Conservation (phyloP, 2,329 filamentous ascomycete genomes). For the Aspergillus latus region DNA sequence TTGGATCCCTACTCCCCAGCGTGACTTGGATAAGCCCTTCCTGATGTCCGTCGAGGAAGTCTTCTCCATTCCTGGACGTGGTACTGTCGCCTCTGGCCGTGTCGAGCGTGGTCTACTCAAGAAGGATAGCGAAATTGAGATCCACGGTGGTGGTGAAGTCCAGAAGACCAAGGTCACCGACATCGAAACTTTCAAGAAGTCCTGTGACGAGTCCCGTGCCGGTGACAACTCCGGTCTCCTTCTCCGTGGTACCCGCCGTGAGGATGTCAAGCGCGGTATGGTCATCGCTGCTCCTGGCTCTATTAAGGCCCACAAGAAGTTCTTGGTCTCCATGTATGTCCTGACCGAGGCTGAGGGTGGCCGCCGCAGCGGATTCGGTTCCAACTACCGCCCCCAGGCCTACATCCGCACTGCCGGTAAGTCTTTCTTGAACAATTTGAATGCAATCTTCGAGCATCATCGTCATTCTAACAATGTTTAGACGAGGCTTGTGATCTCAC, state of each 20-base stretch:
- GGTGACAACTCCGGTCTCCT: constrained; percentile 98
- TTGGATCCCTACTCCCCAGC: constrained; percentile 95
- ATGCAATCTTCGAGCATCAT: constrained; percentile 20
- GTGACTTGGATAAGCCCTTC: constrained; percentile 97
- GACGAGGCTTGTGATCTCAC: constrained; percentile 71
- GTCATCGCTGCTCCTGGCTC: constrained; percentile 80
- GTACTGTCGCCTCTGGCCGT: constrained; percentile 94
- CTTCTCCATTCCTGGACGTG: constrained; percentile 87
- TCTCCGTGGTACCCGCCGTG: constrained; percentile 91
- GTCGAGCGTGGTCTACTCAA: constrained; percentile 94
- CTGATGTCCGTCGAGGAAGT: constrained; percentile 96
- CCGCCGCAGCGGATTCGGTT: constrained; percentile 89
- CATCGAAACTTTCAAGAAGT: constrained; percentile 99
- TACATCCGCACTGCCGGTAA: constrained; percentile 91
- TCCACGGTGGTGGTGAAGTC: constrained; percentile 78
- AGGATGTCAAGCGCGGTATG: constrained; percentile 94
- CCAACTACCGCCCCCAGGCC: constrained; percentile 96
- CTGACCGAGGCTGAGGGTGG: constrained; percentile 97
- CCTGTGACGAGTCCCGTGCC: constrained; percentile 90
- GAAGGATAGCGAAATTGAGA: constrained; percentile 91
- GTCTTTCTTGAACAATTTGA: constrained; percentile 31
- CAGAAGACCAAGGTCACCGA: constrained; percentile 99
- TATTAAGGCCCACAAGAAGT: constrained; percentile 84
- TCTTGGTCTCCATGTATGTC: constrained; percentile 94
- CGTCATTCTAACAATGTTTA: constrained; percentile 20